These are phyloP conservation scores for Sideroxylon spinosum DNA, from an alignment of 179 eudicot species.

Conservation along the genomic window DNA sequence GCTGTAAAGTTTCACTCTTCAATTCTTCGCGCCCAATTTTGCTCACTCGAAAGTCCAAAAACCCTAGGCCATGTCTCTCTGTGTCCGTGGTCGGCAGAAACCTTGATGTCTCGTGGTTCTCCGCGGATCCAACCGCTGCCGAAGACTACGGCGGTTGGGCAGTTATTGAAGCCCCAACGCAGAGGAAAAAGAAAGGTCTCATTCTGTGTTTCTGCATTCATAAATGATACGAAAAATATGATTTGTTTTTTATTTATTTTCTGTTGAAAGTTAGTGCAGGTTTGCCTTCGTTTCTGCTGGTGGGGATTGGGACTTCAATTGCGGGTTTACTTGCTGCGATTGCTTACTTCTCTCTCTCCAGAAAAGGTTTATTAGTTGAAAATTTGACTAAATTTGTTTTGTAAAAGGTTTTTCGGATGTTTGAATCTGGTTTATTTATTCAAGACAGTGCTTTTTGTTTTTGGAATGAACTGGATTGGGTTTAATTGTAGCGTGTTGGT, in stretches of 20 bases:
- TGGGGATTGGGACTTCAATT: constrained; percentile 61
- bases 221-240: no score
- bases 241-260: not conserved
- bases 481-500: constrained; percentile 9
- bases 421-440: not conserved
- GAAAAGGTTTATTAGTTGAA: constrained; percentile 40
- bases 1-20: constrained; percentile 9
- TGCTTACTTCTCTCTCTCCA: constrained; percentile 36
- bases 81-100: constrained; percentile 27
- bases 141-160: constrained; percentile 71
- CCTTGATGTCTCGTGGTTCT: constrained; percentile 44
- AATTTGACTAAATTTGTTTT: not conserved
- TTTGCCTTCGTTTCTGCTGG: constrained; percentile 37
- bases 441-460: not conserved
- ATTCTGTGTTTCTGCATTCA: not conserved
- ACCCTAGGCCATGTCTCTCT: constrained; percentile 24
- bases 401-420: not conserved
- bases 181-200: constrained; percentile 38
- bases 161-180: constrained; percentile 26
- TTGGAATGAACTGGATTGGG: not conserved
- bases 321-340: constrained; percentile 42
- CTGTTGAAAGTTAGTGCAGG: constrained; percentile 34
- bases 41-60: constrained; percentile 23
- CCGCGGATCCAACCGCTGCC: constrained; percentile 22
- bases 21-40: constrained; percentile 23